Evolutionary conservation across 2,329 filamentous ascomycete species (phyloP), one percentile per base, ranked within the genome.

Genomic region (Parastagonospora avenae): DNA sequence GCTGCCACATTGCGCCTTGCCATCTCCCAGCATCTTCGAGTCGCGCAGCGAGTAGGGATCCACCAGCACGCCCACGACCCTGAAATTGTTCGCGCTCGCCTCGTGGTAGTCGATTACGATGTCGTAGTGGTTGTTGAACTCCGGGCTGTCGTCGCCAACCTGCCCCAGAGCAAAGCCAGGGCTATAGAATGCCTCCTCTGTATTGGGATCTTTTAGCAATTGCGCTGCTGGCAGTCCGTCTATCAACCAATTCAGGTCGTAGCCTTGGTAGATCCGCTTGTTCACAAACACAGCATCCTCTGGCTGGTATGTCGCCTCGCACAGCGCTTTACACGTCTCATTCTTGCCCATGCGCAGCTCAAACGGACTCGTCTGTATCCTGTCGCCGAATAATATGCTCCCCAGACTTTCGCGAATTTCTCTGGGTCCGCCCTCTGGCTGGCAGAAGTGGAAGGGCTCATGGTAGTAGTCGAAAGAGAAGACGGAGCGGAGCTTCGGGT

Each of bases 401-500:
- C 94, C 94, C 57, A 99, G 76, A 59, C 90, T 94, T 77, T 97
- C 94, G 35, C 90, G 87, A 16, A 96, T 85, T 78, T 89, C 84
- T 71, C 92, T 75, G 8, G 92, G 87, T 2, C 91, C 91, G 54
- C 81, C 86, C 48, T 89, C 78, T 2, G 93, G 94, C 63, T 83
- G 78, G 76, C 94, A 99, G 79, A 97, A 96, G 69, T 90, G 86
- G 76, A 99, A 96, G 3, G 83, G 83, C 5, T 87, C 84, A 65
- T 94, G 86, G 73, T 99, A 99, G 80, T 99, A 97, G 76, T 97
- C 93, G 81, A 90, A 99, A 4, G 93, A 90, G 66, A 97, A 87
- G 47, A 96, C 88, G n/a, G 92, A 95, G 72, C 92, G 91, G 35
- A 97, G 81, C 63, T 91, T 88, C 24, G 88, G 84, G 75, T 96